Conservation (phyloP, 306 rosid species). For the Cucumis melo region DNA sequence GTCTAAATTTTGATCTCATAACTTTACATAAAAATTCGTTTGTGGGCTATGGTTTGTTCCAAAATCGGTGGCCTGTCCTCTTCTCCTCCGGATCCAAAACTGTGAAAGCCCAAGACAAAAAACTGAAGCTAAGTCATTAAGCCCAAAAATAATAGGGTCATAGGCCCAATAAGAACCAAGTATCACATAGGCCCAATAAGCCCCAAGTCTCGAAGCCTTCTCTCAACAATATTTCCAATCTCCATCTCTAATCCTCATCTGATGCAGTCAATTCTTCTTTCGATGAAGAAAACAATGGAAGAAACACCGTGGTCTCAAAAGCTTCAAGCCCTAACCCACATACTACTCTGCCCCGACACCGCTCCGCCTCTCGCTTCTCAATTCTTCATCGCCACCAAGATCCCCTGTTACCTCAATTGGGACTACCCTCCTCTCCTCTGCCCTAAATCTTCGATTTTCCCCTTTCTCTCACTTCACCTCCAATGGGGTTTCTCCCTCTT, state of each 20-base stretch:
- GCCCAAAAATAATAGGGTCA: background rate
- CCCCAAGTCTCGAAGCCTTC: background rate
- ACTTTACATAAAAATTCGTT: too few relatives aligned
- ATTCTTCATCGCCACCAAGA: conserved; percentile 45
- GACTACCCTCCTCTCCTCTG: conserved; percentile 84
- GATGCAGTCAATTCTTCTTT: background rate
- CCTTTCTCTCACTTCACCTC: conserved; percentile 29
- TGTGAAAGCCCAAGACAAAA: background rate
- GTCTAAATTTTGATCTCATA: too few relatives aligned
- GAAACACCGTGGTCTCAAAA: conserved; percentile 53
- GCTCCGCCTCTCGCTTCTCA: conserved; percentile 62
- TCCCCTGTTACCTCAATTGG: conserved; percentile 73
- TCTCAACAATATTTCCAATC: background rate
- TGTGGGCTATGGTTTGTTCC: too few relatives aligned
- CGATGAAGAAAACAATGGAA: conserved; percentile 8
- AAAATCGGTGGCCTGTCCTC: too few relatives aligned
- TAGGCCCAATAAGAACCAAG: background rate
- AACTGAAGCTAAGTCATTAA: background rate
- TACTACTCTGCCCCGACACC: conserved; percentile 53
- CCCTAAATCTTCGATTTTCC: conserved; percentile 9
- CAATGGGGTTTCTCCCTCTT: conserved; percentile 46
- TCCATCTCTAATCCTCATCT: background rate
- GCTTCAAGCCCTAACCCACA: conserved; percentile 55
- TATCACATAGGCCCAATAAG: background rate
- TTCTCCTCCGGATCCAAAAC: too few relatives aligned